Evolutionary conservation across 106 monocot species (phyloP).

Genomic region (Narthecium ossifragum): DNA sequence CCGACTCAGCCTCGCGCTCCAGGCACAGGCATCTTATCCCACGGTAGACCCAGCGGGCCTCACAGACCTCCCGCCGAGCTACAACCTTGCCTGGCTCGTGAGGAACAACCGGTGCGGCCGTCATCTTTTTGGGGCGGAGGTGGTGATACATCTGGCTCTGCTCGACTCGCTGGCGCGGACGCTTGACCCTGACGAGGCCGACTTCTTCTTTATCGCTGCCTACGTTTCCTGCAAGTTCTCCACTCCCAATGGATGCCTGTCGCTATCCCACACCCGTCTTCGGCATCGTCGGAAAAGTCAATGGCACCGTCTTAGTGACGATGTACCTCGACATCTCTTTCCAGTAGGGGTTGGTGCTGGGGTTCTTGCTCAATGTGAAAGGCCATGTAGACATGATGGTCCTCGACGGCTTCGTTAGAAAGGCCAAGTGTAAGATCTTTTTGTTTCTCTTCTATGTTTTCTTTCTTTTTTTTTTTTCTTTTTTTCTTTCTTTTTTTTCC

Average conservation of each 20-base stretch:
- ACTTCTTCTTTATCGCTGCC: too few species aligned
- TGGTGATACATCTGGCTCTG: conserved; percentile 44
- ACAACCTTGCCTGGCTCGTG: conserved; percentile 38
- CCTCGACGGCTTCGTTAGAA: conserved; percentile 17
- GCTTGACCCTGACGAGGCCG: conserved; percentile 25
- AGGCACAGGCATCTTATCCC: too few species aligned
- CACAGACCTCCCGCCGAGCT: conserved; percentile 7
- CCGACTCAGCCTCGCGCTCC: too few species aligned
- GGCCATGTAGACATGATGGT: conserved; percentile 57
- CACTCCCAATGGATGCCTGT: conserved; percentile 19
- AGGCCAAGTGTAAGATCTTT: too few species aligned
- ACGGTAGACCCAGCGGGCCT: too few species aligned
- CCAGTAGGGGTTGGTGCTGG: conserved; percentile 36
- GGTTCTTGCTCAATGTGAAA: conserved; percentile 64
- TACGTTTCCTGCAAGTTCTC: conserved; percentile 39
- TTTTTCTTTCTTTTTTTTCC: too few species aligned
- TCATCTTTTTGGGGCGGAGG: too few species aligned
- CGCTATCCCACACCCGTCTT: conserved; percentile 13
- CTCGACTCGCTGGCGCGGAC: conserved; percentile 26
- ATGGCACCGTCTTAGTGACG: conserved; percentile 37
- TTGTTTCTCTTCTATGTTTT: too few species aligned
- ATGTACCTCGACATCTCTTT: conserved; percentile 22
- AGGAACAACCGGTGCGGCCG: too few species aligned
- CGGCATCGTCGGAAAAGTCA: conserved; percentile 37
- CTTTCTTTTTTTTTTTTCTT: too few species aligned